Base-by-base conservation (phyloP, 2,329 filamentous ascomycete genomes). In the Pyricularia sp. region DNA sequence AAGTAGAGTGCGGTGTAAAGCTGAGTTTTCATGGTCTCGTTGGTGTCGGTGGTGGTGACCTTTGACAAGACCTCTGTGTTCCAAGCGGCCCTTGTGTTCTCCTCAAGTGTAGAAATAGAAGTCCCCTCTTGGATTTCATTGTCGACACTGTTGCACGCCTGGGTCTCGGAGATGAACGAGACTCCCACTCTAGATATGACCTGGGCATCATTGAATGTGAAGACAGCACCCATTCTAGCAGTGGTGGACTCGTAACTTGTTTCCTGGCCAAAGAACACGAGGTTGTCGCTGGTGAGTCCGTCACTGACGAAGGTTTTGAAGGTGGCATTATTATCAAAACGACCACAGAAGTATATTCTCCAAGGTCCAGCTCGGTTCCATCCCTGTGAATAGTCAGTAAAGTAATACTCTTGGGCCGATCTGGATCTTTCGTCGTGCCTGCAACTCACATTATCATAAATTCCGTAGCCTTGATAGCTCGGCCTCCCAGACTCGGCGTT, bases 1-100 rank as follows among this genome's bases (percentile, higher is more conserved):
- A 90, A 89, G 73, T 92, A 92, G 31, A 92, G 75, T 0, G 87
- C 88, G 0, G 86, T 86, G 77, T 92, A 92, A 2, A 92, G 79
- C 30, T 91, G 79, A 66, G 83, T 79, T 11, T 90, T 79, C 65
- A 86, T 88, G 0, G 81, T 83, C 17, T 77, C 74, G 73, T 90
- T 71, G 9, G 81, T 84, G 65, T 86, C 85, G 0, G 83, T 84
- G 0, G 88, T 88, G 0, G 85, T 86, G 31, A 92, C 81, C 73
- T 89, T 91, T 70, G 83, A 84, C 26, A 92, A 81, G 1, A 92
- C 85, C 63, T 88, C 78, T 0, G 78, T 73, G 73, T 89, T 89
- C 90, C 89, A 92, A 0, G 79, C 76, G 1, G 78, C 72, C 1
- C 87, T 76, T 0, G 75, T 73, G 9, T 36, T 28, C 33, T 26